A percentile compares a stretch with the other conserved stretches of the same genome.
phyloP scores from a whole-genome alignment of 1,284 basidiomycete genomes.

The Coriolopsis trogii region DNA sequence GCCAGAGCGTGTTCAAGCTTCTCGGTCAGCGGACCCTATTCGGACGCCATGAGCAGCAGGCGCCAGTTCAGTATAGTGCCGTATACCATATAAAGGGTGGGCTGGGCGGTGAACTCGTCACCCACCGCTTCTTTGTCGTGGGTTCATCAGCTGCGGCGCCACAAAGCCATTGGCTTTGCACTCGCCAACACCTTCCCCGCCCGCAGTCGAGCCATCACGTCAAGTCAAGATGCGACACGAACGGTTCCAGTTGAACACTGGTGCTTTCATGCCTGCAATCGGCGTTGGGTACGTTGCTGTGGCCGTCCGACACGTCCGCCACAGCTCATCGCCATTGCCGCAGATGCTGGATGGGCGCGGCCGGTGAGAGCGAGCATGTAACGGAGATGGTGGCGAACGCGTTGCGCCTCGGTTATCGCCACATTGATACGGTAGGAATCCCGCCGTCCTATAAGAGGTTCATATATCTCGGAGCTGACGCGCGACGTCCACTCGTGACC shows the following conservation, averaged over 20 bases:
- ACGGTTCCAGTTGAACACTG: slow-evolving; percentile 29
- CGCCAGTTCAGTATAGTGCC: too few species aligned
- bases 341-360: slow-evolving; percentile 29
- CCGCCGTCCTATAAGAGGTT: slow-evolving; percentile 20
- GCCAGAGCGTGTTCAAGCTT: too few species aligned
- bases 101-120: neutral
- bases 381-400: slow-evolving; percentile 28
- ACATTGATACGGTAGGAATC: slow-evolving; percentile 9
- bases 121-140: neutral
- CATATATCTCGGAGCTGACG: too few species aligned
- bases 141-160: neutral
- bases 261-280: slow-evolving; percentile 28
- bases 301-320: too few species aligned
- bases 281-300: slow-evolving; percentile 23
- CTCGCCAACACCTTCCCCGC: too few species aligned
- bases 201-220: neutral
- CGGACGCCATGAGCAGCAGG: too few species aligned
- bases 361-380: slow-evolving; percentile 27
- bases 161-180: neutral
- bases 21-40: too few species aligned
- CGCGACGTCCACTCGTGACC: too few species aligned
- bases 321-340: too few species aligned
- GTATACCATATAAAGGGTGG: too few species aligned
- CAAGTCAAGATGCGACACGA: too few species aligned
- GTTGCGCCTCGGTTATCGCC: slow-evolving; percentile 20